These are phyloP conservation scores for Glycine soja DNA, from an alignment of 306 rosid species.

Conservation along the genomic window DNA sequence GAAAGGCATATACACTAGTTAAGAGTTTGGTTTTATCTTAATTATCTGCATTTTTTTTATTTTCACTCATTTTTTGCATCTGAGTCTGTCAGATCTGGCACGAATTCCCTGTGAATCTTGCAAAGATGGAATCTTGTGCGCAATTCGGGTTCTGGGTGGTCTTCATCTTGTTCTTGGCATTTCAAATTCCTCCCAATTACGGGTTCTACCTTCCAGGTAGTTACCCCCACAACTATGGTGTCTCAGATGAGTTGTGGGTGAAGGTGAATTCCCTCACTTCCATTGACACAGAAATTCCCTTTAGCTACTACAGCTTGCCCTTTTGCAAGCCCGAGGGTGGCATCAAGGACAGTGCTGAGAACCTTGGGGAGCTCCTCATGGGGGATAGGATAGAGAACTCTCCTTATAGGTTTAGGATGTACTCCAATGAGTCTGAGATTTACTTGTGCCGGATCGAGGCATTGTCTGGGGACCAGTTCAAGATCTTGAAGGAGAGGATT, in stretches of 20 bases:
- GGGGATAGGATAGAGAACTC: constrained; percentile 84
- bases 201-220: constrained; percentile 81
- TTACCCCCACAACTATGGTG: constrained; percentile 65
- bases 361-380: constrained; percentile 83
- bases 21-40: no score
- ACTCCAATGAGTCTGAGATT: constrained; percentile 61
- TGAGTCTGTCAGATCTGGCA: constrained; percentile 71
- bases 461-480: constrained; percentile 61
- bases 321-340: constrained; percentile 69
- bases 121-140: constrained; percentile 55
- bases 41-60: neutral
- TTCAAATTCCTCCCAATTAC: constrained; percentile 50
- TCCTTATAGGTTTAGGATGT: constrained; percentile 69
- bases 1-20: neutral
- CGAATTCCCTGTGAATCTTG: constrained; percentile 32
- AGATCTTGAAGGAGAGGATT: constrained; percentile 68
- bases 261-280: constrained; percentile 85
- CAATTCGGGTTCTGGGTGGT: constrained; percentile 59
- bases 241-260: constrained; percentile 58
- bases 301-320: constrained; percentile 79
- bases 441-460: constrained; percentile 59
- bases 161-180: constrained; percentile 52
- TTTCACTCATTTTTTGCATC: constrained; percentile 39
- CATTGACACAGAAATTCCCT: constrained; percentile 78
- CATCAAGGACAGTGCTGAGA: constrained; percentile 78